A percentile compares a stretch with the other conserved stretches of the same genome.
Conservation (phyloP, 2,329 filamentous ascomycete genomes). For the Fusarium sp. region DNA sequence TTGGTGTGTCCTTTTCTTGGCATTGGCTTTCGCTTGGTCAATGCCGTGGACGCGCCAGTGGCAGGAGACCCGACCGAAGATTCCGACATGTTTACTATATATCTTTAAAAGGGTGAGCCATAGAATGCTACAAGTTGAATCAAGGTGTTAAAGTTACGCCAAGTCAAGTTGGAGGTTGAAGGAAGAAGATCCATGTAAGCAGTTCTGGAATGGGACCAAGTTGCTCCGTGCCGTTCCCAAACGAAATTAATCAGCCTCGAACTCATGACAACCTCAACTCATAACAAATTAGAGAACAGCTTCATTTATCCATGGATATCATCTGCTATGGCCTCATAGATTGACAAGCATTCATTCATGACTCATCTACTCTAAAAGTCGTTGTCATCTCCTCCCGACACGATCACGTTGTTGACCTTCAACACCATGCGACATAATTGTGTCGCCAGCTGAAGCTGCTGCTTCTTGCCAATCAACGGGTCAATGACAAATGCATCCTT, state of each 20-base stretch:
- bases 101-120: background rate
- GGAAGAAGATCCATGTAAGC: conserved; percentile 14
- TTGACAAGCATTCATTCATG: conserved; percentile 39
- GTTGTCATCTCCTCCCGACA: conserved; percentile 86
- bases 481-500: conserved; percentile 98
- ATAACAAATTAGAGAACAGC: background rate
- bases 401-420: conserved; percentile 97
- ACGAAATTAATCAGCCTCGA: background rate
- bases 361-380: conserved; percentile 74
- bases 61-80: background rate
- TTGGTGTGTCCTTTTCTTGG: conserved; percentile 52
- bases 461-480: conserved; percentile 96
- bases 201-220: background rate
- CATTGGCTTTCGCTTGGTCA: conserved; percentile 45
- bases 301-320: conserved; percentile 34
- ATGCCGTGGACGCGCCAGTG: background rate
- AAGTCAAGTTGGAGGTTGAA: background rate
- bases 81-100: conserved; percentile 1
- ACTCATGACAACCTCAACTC: background rate
- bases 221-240: conserved; percentile 15
- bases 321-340: conserved; percentile 38
- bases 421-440: conserved; percentile 98
- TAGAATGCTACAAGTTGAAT: background rate
- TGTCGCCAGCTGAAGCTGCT: conserved; percentile 95
- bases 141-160: background rate